Base-by-base conservation (phyloP, 441 rosid genomes). In the Erodium trifolium region DNA sequence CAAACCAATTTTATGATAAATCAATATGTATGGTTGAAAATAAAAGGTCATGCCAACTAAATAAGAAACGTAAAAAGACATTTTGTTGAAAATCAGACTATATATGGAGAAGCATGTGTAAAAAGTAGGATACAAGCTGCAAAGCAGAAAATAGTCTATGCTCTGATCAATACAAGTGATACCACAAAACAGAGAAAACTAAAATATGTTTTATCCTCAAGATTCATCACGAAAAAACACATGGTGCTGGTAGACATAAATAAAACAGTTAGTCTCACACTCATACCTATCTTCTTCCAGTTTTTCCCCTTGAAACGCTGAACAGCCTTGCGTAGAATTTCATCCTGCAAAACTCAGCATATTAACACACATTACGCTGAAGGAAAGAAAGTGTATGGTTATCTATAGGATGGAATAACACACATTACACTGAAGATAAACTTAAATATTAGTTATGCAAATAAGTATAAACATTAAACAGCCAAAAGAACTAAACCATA, bases 241-340 rank as follows among this genome's bases (percentile, higher is more conserved):
- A 47, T 12, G 53, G 9, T 45, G 37, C 34, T 45, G 17, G 14
- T 64, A 35, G 64, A 74, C n/a, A 53, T 13, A 66, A 76, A 68
- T 60, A 35, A 8, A 27, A 16, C 27, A 57, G 27, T 18, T 45
- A 59, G 55, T 67, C 55, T 16, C 27, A 53, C 17, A 47, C 14
- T 3, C 65, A 14, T 83, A 94, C 99, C 99, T 73, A 94, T 94
- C 77, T 94, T 94, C 81, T 94, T 94, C 99, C 99, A 94, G 80
- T 94, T 94, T 80, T 94, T 94, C 77, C 98, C 98, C 74, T 94
- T 94, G 81, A 87, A 94, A 69, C 83, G 89, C 67, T 94, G 96
- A 69, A 94, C 99, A 65, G 99, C 99, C 79, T 83, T 83, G 71
- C 85, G 73, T 86, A 94, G 80, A 63, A 88, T 84, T 84, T 94